Conservation (phyloP, 441 rosid species). For the Euphorbia corollata region DNA sequence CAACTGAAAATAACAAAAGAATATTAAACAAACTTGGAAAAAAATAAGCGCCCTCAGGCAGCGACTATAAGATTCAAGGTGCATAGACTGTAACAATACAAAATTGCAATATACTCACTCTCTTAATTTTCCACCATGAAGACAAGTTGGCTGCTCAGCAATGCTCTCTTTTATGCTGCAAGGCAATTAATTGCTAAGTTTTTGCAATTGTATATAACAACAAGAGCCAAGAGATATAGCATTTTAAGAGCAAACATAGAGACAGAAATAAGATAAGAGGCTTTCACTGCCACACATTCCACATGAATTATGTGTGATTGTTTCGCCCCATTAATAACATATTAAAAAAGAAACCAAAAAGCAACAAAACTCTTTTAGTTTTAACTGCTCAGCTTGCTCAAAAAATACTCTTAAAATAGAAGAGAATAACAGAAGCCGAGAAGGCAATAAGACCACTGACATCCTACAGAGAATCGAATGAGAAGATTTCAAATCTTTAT, state of each 20-base stretch:
- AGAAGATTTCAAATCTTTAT: neutral
- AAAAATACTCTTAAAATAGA: neutral
- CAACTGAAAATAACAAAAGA: neutral
- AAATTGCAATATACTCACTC: slow-evolving; percentile 61
- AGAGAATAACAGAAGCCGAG: neutral
- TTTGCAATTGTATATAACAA: neutral
- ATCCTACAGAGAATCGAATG: slow-evolving; percentile 2
- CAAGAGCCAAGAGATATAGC: slow-evolving; percentile 6
- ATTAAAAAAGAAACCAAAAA: no score
- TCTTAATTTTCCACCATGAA: slow-evolving; percentile 78
- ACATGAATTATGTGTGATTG: slow-evolving; percentile 2
- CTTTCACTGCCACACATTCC: neutral
- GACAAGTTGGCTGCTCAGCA: slow-evolving; percentile 66
- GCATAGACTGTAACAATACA: neutral
- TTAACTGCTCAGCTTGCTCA: neutral
- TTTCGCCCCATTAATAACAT: slow-evolving; percentile 1
- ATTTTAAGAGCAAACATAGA: neutral
- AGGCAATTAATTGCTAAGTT: slow-evolving; percentile 18
- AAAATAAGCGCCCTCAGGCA: neutral
- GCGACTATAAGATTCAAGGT: neutral
- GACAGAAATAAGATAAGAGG: slow-evolving; percentile 9
- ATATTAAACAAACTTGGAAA: neutral
- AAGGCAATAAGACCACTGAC: neutral
- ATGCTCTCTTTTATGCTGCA: slow-evolving; percentile 84
- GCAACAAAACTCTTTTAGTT: neutral